These are phyloP conservation scores for Penicillium psychrosexuale DNA, from an alignment of 2,329 filamentous ascomycete genomes.

Conservation along the genomic window DNA sequence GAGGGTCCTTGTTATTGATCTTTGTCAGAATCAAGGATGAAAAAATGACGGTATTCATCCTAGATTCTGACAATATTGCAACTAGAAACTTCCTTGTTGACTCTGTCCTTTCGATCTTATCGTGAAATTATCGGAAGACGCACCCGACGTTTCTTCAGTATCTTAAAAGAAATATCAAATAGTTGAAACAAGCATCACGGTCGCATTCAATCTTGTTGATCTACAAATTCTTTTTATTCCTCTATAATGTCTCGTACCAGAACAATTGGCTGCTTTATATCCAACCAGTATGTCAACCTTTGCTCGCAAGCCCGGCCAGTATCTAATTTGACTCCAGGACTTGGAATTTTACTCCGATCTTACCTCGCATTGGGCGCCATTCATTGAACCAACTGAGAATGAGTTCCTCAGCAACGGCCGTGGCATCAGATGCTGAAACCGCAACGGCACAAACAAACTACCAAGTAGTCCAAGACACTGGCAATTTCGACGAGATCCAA, in stretches of 20 bases:
- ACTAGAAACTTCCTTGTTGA: too few relatives aligned
- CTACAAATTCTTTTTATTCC: neutral
- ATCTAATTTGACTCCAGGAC: constrained; percentile 1
- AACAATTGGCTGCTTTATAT: neutral
- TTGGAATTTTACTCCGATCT: neutral
- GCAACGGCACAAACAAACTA: constrained; percentile 12
- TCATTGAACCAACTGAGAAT: neutral
- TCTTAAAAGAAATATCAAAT: neutral
- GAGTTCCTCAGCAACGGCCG: constrained; percentile 6
- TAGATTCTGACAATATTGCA: too few relatives aligned
- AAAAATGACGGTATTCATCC: too few relatives aligned
- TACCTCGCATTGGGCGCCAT: neutral
- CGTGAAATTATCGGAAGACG: neutral
- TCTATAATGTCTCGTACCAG: neutral
- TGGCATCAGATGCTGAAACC: neutral
- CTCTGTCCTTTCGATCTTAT: neutral
- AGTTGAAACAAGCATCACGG: neutral
- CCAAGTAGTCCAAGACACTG: constrained; percentile 19
- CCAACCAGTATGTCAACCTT: constrained; percentile 1
- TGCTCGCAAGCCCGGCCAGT: neutral
- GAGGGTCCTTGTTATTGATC: too few relatives aligned
- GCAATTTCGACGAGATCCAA: constrained; percentile 32
- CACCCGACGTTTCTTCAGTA: neutral
- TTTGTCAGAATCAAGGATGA: too few relatives aligned
- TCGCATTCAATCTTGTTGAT: neutral